Evolutionary conservation across 352 stramenopile genomes (phyloP), one percentile per base, ranked within the genome.

Genomic region (Phytophthora citrophthora): DNA sequence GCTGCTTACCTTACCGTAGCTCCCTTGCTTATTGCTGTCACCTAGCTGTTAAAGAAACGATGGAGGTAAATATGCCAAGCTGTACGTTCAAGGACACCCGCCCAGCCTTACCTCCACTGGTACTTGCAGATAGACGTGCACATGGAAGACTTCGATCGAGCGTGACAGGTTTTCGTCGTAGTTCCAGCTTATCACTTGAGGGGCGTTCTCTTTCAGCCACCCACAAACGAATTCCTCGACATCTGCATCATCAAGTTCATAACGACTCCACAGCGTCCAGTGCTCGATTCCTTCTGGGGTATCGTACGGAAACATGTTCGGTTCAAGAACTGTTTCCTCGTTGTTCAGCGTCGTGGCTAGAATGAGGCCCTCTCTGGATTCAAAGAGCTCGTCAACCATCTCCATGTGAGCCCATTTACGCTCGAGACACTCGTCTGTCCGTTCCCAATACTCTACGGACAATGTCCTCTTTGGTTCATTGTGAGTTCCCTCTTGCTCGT

Each of bases 271-370:
- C 55, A 94, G 57, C 45, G 83, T 93, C 83, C 83, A 94, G 62
- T 94, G 86, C 64, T 92, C 82, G 55, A 94, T 91, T 50, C 77
- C 79, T 55, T 74, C 60, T 3, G 82, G 86, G 27, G 86, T 94
- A 61, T 89, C 68, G 74, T 94, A 94, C 26, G 86, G 86, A 77
- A 94, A 93, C 86, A 94, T 90, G 52, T 94, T 94, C 8, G 79
- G 83, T 65, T 94, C 83, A 58, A 94, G 64, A 23, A 72, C 86
- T 40, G 81, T 80, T 32, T 80, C 83, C 62, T 72, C 72, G 70
- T 70, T 62, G 27, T 72, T 77, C 54, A 92, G 70, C 31, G 81
- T 89, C 20, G 82, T 92, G 15, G 69, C 67, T 49, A 86, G 89
- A 47, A 94, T 94, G 54, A 90, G 79, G 23, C 88, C 83, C 71